phyloP scores from a whole-genome alignment of 352 stramenopile genomes.

The Phytophthora sojae region DNA sequence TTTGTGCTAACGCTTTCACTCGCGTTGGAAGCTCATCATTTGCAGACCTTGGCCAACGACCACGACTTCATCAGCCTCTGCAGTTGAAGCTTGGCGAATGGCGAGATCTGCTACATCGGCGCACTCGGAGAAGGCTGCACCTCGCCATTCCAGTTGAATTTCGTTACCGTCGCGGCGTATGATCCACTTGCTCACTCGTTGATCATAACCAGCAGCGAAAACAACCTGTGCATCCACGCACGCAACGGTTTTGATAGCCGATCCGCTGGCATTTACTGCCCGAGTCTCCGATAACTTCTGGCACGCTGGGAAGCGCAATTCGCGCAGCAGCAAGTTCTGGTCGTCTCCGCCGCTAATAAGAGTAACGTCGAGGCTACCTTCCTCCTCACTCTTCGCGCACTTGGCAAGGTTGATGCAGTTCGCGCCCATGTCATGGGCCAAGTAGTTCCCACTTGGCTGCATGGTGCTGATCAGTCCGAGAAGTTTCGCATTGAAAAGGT shows the following conservation, averaged over 20 bases:
- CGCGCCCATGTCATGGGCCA: constrained; percentile 86
- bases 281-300: constrained; percentile 42
- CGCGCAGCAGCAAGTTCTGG: constrained; percentile 63
- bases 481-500: constrained; percentile 28
- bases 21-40: constrained; percentile 51
- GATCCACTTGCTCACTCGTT: constrained; percentile 81
- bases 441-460: constrained; percentile 59
- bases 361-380: constrained; percentile 42
- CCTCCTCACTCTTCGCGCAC: constrained; percentile 20
- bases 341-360: constrained; percentile 87
- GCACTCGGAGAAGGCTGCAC: constrained; percentile 76
- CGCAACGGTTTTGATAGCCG: constrained; percentile 79
- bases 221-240: constrained; percentile 47
- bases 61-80: constrained; percentile 44
- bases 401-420: constrained; percentile 68
- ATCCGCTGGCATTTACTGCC: constrained; percentile 76
- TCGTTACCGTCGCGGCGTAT: constrained; percentile 24
- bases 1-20: neutral
- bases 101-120: constrained; percentile 81
- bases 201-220: constrained; percentile 84
- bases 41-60: constrained; percentile 87
- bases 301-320: constrained; percentile 50
- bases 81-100: constrained; percentile 27
- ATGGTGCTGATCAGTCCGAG: constrained; percentile 35
- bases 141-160: constrained; percentile 54